Evolutionary conservation across 1,284 basidiomycete species (phyloP), one percentile per base, ranked within the genome.

Genomic region (Cystodermella granulosa): DNA sequence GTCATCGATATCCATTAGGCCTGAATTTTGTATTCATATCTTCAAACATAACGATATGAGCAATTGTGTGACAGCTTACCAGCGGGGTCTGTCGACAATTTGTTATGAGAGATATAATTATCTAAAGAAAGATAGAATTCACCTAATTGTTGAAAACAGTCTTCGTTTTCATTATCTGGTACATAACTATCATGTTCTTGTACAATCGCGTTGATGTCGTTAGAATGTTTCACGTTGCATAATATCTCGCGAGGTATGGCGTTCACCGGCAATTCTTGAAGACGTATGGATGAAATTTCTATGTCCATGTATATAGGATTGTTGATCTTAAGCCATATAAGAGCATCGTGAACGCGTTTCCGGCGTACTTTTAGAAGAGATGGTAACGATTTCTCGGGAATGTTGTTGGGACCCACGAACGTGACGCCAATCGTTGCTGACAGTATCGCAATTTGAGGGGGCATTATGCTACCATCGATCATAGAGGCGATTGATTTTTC

Each of bases 221-320:
- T 22, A 1, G 48, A 46, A 11, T 64, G 49, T 18, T 52, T 55
- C 3, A 61, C 46, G 3, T 51, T 44, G 2, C 39, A 35, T 0
- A 51, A 13, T 1, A 72, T 48, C 40, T 66, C 65, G 0, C 49
- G 43, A 5, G 68, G 68, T 2, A 71, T 50, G 6, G 55, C 61
- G 39, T 68, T 54, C 13, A 63, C 59, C 0, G 63, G 68, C 1
- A 72, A 41, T 3, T 35, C 20, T 3, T 14, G 15, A 2, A 72
- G 35, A 0, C 50, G 43, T 3, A 47, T 46, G 11, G 53, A 41
- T 13, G 49, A 51, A 6, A 73, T 63, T 2, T 52, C 41, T 6
- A 71, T 61, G 34, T 64, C 56, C 1, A 47, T 48, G 42, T 70
- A 73, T 3, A 60, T 48, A 0, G 54, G 51, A 50, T 73, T 72